A percentile compares a stretch with the other conserved stretches of the same genome.
Conservation (phyloP, 345 rosid species). For the Salix arbutifolia region DNA sequence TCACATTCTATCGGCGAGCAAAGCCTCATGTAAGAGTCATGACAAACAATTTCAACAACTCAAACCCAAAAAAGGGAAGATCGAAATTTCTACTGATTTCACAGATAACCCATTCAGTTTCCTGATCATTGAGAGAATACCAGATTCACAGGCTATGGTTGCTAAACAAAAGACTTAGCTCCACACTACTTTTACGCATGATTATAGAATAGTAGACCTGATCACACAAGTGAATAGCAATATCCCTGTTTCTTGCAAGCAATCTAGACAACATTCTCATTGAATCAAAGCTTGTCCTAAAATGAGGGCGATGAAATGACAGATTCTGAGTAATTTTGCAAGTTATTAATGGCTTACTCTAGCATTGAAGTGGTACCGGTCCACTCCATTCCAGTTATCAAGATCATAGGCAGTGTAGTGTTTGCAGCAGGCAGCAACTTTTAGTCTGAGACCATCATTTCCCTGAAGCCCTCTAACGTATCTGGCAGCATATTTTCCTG, state of each 20-base stretch:
- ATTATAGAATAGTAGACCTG: background rate
- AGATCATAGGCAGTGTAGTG: conserved; percentile 96
- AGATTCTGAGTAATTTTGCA: background rate
- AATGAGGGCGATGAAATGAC: background rate
- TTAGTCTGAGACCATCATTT: conserved; percentile 45
- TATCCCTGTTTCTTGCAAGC: background rate
- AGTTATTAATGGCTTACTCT: conserved; percentile 36
- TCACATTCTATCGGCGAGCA: background rate
- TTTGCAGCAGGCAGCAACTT: conserved; percentile 97
- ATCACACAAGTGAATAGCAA: background rate
- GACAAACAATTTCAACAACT: background rate
- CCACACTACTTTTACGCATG: background rate
- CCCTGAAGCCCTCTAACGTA: conserved; percentile 39
- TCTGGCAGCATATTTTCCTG: conserved; percentile 28
- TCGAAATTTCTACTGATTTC: background rate
- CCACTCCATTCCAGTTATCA: conserved; percentile 89
- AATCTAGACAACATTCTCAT: background rate
- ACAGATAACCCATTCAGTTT: background rate
- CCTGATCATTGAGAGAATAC: background rate
- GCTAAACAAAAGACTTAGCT: background rate
- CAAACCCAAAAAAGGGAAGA: background rate
- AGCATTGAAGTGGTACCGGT: conserved; percentile 86
- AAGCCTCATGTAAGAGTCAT: background rate
- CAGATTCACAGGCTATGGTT: background rate
- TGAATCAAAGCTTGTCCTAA: background rate